These are phyloP conservation scores for Petrea volubilis DNA, from an alignment of 257 asterid genomes.

Conservation along the genomic window DNA sequence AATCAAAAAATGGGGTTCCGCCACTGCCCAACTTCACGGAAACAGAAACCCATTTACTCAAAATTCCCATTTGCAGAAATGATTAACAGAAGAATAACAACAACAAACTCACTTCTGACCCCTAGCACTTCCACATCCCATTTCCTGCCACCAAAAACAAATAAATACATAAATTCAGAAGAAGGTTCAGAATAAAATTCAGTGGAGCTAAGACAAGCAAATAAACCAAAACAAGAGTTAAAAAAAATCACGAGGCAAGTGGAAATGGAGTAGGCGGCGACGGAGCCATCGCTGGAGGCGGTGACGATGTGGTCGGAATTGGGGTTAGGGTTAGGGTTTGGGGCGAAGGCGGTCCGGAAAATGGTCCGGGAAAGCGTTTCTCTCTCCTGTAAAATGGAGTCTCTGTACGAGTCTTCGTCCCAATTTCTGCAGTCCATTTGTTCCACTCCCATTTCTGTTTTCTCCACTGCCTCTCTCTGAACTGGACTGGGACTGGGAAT, in stretches of 20 bases:
- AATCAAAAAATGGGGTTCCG: slow-evolving; percentile 65
- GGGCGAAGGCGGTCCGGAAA: slow-evolving; percentile 83
- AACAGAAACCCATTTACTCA: slow-evolving; percentile 11
- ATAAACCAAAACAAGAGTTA: background rate
- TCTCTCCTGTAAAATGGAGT: slow-evolving; percentile 62
- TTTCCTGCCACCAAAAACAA: slow-evolving; percentile 40
- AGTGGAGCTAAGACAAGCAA: background rate
- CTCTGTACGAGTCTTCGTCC: slow-evolving; percentile 77
- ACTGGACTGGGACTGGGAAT: background rate
- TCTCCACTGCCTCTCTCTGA: background rate
- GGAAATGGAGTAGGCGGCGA: slow-evolving; percentile 74
- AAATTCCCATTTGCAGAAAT: background rate
- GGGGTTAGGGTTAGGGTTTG: slow-evolving; percentile 56
- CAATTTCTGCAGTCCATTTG: slow-evolving; percentile 84
- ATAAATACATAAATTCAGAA: background rate
- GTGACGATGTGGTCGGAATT: slow-evolving; percentile 63
- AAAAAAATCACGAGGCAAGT: slow-evolving; percentile 66
- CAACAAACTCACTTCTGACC: slow-evolving; percentile 49
- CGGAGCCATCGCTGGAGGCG: slow-evolving; percentile 84
- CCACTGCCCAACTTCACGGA: slow-evolving; percentile 59
- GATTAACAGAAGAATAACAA: background rate
- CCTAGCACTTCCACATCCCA: slow-evolving; percentile 54
- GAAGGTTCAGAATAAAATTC: slow-evolving; percentile 8
- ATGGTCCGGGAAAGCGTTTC: slow-evolving; percentile 66
- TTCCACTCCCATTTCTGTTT: slow-evolving; percentile 32